phyloP scores from a whole-genome alignment of 306 rosid genomes.

The Cucurbita argyrosperma region DNA sequence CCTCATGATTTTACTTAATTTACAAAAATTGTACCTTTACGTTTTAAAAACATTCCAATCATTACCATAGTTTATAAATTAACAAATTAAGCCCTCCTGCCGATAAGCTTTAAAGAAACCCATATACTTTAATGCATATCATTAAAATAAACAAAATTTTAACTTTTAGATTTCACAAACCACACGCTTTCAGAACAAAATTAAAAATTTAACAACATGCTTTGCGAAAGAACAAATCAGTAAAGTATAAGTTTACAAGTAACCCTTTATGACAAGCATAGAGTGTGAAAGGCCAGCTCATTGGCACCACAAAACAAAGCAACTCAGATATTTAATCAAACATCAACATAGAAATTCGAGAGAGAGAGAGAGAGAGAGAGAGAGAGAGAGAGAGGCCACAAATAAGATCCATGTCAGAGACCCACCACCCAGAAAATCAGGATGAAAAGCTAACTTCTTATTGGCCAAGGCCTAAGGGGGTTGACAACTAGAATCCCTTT shows the following conservation, averaged over 20 bases:
- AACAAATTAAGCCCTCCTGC: neutral
- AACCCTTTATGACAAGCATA: neutral
- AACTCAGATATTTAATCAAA: neutral
- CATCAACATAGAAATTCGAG: neutral
- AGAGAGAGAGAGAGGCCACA: conserved; percentile 11
- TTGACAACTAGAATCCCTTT: neutral
- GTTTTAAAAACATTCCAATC: neutral
- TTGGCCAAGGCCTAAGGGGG: conserved; percentile 9
- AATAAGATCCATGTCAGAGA: conserved; percentile 3
- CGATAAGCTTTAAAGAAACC: neutral
- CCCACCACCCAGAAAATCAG: conserved; percentile 36
- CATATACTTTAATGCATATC: neutral
- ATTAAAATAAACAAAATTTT: neutral
- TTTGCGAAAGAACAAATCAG: neutral
- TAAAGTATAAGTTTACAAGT: neutral
- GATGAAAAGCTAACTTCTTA: conserved; percentile 5
- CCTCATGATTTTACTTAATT: neutral
- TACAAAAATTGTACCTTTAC: neutral
- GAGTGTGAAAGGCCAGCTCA: neutral
- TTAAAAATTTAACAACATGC: neutral
- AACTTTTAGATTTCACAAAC: neutral
- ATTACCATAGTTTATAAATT: neutral
- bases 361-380: neutral
- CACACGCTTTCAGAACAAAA: neutral
- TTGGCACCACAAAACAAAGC: neutral